Conservation (phyloP, 805 yeast genomes). For the Pichia occidentalis region DNA sequence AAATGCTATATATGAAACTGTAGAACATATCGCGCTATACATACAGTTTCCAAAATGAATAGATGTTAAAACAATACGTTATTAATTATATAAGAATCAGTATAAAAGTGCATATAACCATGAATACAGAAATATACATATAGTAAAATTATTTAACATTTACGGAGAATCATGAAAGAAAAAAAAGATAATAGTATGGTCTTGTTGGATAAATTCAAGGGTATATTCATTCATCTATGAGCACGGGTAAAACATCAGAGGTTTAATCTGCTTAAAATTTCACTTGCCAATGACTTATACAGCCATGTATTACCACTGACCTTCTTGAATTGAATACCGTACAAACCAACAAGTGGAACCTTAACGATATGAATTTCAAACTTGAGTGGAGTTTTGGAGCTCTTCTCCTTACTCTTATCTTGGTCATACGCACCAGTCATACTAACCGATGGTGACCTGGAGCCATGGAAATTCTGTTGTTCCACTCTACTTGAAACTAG, state of each 20-base stretch:
- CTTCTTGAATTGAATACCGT: conserved; percentile 93
- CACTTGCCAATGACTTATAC: conserved; percentile 85
- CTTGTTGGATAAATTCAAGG: too few relatives aligned
- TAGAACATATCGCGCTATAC: too few relatives aligned
- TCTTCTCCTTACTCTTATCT: conserved; percentile 4
- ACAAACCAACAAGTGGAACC: conserved; percentile 82
- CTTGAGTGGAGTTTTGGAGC: conserved; percentile 56
- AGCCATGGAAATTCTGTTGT: conserved; percentile 33
- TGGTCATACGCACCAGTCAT: background rate
- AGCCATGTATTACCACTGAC: conserved; percentile 92
- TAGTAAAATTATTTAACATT: too few relatives aligned
- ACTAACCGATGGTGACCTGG: conserved; percentile 8
- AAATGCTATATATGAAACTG: too few relatives aligned
- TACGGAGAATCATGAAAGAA: background rate
- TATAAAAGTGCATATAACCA: too few relatives aligned
- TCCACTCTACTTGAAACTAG: conserved; percentile 52
- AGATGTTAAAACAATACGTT: too few relatives aligned
- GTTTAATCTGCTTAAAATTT: conserved; percentile 66
- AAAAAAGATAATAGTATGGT: background rate
- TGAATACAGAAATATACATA: too few relatives aligned
- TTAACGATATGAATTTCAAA: conserved; percentile 90
- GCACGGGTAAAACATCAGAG: conserved; percentile 37
- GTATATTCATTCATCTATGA: too few relatives aligned
- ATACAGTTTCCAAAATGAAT: too few relatives aligned
- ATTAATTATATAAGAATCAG: too few relatives aligned